Percentiles rank a stretch among this genome's conserved stretches.
These are phyloP conservation scores for Microsporum canis DNA, from an alignment of 2,329 filamentous ascomycete genomes.

Conservation along the genomic window DNA sequence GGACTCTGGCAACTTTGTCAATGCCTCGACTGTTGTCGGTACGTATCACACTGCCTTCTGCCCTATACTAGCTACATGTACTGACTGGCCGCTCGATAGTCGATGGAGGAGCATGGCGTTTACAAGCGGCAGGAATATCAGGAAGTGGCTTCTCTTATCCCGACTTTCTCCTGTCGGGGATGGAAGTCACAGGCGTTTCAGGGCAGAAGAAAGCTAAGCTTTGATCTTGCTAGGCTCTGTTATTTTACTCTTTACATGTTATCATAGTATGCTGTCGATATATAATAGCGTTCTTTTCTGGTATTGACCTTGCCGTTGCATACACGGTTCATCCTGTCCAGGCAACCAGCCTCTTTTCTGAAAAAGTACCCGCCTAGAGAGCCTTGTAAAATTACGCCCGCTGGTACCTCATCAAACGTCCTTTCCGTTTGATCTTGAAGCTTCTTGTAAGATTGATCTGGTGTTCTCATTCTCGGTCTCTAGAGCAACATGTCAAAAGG, in stretches of 20 bases:
- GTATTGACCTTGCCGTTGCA: too few relatives aligned
- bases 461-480: background rate
- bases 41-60: constrained; percentile 16
- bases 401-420: background rate
- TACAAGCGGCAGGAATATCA: constrained; percentile 19
- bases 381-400: background rate
- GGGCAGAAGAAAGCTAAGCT: constrained; percentile 48
- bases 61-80: background rate
- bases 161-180: constrained; percentile 46
- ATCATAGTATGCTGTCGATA: background rate
- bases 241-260: background rate
- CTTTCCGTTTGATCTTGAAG: background rate
- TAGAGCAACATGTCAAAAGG: background rate
- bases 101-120: constrained; percentile 34
- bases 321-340: too few relatives aligned
- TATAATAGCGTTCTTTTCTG: too few relatives aligned
- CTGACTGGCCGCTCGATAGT: constrained; percentile 17
- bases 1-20: constrained; percentile 75
- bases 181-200: constrained; percentile 46
- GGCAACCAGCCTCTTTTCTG: too few relatives aligned
- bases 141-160: constrained; percentile 42
- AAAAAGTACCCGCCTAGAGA: too few relatives aligned
- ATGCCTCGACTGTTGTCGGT: constrained; percentile 64
- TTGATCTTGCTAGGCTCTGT: constrained; percentile 18
- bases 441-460: background rate